Base-by-base conservation (phyloP, 306 rosid species). In the Cicer yamashitae region DNA sequence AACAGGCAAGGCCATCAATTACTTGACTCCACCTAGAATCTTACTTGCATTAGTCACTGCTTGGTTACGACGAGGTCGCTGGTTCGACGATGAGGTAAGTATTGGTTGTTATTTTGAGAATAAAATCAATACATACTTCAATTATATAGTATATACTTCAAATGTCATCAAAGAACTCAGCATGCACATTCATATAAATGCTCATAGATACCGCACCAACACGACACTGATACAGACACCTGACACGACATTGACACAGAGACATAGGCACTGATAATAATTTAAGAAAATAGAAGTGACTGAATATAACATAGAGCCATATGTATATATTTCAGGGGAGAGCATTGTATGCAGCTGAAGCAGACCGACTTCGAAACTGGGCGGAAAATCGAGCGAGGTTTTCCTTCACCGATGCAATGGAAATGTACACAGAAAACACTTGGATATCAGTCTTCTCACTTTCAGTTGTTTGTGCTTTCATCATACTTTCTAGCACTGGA, bases 51-150 rank as follows among this genome's bases (percentile, higher is more conserved):
- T 92, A 65, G 93, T 94, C 82, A 91, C 97, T 61, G 93, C 96
- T 30, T 94, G 98, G 97, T 74, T 94, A 48, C 90, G 96, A 15
- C 88, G 88, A 46, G 97, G 91, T 47, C 98, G 97, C 59, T 94
- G 97, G 98, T 94, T 94, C 38, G 98, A 94, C 71, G 94, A 89
- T 14, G 79, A 91, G 96, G 97, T 94, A 91, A 91, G 97, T 94
- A 74, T 78, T 38, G 6, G 7, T n/a, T 11, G 7, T 57, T 14
- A 10, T 51, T 51, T 65, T 34, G 50, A 44, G 46, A 8, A 18
- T 58, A 22, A 70, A 50, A 8, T 79, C 72, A 45, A 34, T 65
- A 59, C 18, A 10, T 7, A 9, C 30, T 18, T 48, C 8, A 34
- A 18, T 41, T 40, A 3, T 79, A 18, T 20, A 20, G 30, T 48